Base-by-base conservation (phyloP, 2,329 filamentous ascomycete genomes). In the Aureobasidium subglaciale region DNA sequence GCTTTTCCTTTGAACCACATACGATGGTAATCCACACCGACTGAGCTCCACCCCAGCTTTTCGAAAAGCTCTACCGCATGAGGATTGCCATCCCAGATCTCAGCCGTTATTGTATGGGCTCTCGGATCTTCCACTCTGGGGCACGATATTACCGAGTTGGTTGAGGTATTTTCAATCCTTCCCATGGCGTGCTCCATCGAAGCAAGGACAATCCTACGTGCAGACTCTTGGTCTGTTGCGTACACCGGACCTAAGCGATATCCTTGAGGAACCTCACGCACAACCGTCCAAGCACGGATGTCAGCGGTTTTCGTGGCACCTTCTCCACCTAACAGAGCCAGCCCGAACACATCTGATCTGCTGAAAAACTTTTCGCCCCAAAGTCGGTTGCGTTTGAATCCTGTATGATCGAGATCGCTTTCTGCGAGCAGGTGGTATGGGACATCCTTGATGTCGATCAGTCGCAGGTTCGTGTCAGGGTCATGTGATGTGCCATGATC, bases 191-290 rank as follows among this genome's bases (percentile, higher is more conserved):
- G 41, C 34, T 61, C 54, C 65, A 71, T 67, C 8, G 64, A 61
- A 8, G 56, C 56, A 5, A 56, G 54, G 7, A 72, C 59, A 5
- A 69, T 61, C 7, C 62, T 53, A 10, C 55, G 40, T 2, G 68
- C 69, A 25, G 63, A 58, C 1, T 59, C 30, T 24, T 59, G 46
- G 18, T 62, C 63, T 7, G 60, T 58, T 6, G 69, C 70, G 53
- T 70, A 71, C 8, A 73, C 53, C 6, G 70, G 70, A 1, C 70
- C 70, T 48, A 71, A 59, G 1, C 69, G 62, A 41, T 65, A 63
- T 3, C 70, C 70, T 15, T 64, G 49, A 22, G 66, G 61, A 38
- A 63, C 70, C 4, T 61, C 61, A 3, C 70, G 65, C 13, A 67
- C 64, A 3, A 71, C 49, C 8, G 67, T 57, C 60, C 64, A 68